Percentiles rank a stretch among this genome's conserved stretches.
Evolutionary conservation across 495 filamentous ascomycete genomes (phyloP).

Genomic region (Aspergillus olivimuriae): DNA sequence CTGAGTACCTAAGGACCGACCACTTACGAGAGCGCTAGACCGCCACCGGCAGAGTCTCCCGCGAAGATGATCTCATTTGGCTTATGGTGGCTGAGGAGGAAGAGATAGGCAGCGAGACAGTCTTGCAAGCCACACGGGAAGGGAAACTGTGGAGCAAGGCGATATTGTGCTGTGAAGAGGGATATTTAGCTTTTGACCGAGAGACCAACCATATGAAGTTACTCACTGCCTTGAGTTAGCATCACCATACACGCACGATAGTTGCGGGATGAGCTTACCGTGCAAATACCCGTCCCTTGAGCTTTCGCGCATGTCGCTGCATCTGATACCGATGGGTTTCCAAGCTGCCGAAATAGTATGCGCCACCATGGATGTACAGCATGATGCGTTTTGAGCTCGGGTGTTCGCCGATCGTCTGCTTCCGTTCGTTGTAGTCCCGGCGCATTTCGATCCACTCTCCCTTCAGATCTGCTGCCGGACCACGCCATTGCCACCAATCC

Average conservation of each 20-base stretch:
- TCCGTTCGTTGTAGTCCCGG: conserved; percentile 66
- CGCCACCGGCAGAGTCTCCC: conserved; percentile 87
- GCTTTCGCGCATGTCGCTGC: conserved; percentile 88
- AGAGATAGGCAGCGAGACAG: conserved; percentile 80
- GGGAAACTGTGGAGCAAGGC: conserved; percentile 87
- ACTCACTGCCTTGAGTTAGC: conserved; percentile 35
- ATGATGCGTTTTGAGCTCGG: conserved; percentile 65
- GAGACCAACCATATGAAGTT: not conserved
- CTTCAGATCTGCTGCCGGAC: conserved; percentile 51
- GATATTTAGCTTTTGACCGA: conserved; percentile 8
- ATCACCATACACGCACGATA: not conserved
- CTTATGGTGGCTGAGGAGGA: conserved; percentile 65
- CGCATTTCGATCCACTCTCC: conserved; percentile 97
- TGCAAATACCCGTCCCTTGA: conserved; percentile 82
- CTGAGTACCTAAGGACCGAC: not conserved
- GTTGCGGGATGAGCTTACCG: conserved; percentile 37
- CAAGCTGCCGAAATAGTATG: conserved; percentile 83
- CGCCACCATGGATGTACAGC: conserved; percentile 86
- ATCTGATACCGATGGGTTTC: conserved; percentile 95
- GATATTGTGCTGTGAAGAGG: conserved; percentile 55
- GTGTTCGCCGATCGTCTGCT: conserved; percentile 30
- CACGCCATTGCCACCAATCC: conserved; percentile 94
- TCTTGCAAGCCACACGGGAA: conserved; percentile 90
- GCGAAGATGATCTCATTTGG: conserved; percentile 74
- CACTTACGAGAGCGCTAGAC: conserved; percentile 67